Evolutionary conservation across 2,329 filamentous ascomycete genomes (phyloP).

Genomic region (Pseudomassariella vexata): DNA sequence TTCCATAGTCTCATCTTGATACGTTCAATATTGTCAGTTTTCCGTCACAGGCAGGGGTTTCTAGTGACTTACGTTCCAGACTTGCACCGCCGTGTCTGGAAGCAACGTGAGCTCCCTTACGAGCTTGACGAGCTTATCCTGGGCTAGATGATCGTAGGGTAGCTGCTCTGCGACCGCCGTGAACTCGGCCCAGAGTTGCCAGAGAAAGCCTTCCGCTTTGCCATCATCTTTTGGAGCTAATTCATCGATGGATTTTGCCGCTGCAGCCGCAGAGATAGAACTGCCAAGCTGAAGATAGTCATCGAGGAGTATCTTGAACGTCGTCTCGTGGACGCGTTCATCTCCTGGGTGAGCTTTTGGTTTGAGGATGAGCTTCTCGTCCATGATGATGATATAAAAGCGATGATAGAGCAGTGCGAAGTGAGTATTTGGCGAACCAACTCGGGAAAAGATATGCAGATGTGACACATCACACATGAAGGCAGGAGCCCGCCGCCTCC

Average conservation of each 20-base stretch:
- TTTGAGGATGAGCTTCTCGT: too few species aligned
- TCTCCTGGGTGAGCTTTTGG: too few species aligned
- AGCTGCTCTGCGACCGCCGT: conserved; percentile 18
- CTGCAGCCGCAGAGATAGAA: conserved; percentile 8
- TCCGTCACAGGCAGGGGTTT: neutral
- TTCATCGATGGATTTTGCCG: conserved; percentile 12
- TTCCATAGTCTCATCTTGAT: conserved; percentile 17
- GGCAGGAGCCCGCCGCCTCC: too few species aligned
- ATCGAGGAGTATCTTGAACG: conserved; percentile 17
- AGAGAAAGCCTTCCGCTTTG: conserved; percentile 16
- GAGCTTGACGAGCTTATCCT: conserved; percentile 19
- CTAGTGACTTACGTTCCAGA: conserved; percentile 18
- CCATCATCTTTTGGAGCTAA: conserved; percentile 5
- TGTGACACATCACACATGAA: too few species aligned
- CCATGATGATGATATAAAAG: too few species aligned
- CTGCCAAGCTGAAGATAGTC: conserved; percentile 11
- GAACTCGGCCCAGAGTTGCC: conserved; percentile 16
- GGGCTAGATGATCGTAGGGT: conserved; percentile 15
- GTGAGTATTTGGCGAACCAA: too few species aligned
- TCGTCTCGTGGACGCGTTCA: too few species aligned
- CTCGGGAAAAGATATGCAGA: too few species aligned
- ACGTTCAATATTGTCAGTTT: conserved; percentile 7
- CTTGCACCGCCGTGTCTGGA: conserved; percentile 15
- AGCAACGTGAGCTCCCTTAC: conserved; percentile 19
- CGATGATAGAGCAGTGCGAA: too few species aligned